Evolutionary conservation across 768 basidiomycete genomes (phyloP), one percentile per base, ranked within the genome.

Genomic region (Mycena rebaudengoi): DNA sequence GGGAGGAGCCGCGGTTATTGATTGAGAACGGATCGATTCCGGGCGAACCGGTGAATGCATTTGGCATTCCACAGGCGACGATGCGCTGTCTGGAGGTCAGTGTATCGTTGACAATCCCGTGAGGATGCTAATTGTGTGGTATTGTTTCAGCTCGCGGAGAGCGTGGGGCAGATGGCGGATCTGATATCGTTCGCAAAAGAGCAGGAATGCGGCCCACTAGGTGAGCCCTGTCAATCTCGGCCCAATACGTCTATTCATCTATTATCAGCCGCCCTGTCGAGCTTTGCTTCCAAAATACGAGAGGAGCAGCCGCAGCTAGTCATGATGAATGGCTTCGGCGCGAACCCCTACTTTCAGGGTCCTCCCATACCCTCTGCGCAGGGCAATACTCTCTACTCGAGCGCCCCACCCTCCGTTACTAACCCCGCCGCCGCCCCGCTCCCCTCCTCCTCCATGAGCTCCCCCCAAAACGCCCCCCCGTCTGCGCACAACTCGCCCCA

Each of bases 21-120:
- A 86, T 91, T 46, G 86, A 88, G 18, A 79, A 79, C 33, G 90
- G 86, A 30, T 80, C 81, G n/a, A 85, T 94, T 67, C 93, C 94
- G 13, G 86, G 87, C 5, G 92, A 94, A 69, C 93, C 93, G 10
- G 91, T 95, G 52, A 94, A 94, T 70, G 91, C 91, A 21, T 95
- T 94, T 76, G 93, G 93, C 5, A 92, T 95, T 54, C 92, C 93
- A 7, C 92, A 94, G 72, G 92, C 91, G 3, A 93, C 93, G 18
- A 94, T 94, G 94, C 83, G 93, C 55, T 94, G 92, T 83, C 79
- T 95, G 33, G 93, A 95, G 84, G 90, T 91, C 59, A 58, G 83
- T 73, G 49, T 51, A 21, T 32, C 64, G 23, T 23, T 60, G 23
- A 39, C 48, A 25, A 18, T 41, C n/a, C 33, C 35, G 41, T 21